Base-by-base conservation (phyloP, 441 rosid genomes). In the Jatropha multifida region DNA sequence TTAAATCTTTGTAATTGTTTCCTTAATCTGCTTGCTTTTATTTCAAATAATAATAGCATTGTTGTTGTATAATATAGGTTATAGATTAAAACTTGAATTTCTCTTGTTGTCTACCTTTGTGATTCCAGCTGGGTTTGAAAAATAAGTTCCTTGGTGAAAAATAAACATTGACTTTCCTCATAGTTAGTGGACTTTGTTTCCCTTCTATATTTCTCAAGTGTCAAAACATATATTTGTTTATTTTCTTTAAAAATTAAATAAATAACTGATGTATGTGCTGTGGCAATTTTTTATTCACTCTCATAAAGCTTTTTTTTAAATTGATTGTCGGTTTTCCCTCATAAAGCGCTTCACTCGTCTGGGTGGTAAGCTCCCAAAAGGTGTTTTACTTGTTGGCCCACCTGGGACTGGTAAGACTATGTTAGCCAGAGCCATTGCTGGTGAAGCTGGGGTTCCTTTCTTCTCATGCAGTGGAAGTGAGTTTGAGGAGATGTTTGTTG, bases 391-490 rank as follows among this genome's bases (percentile, higher is more conserved):
- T 72, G 93, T 90, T 74, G 99, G 99, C 48, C 99, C 99, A 65
- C 99, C 98, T 73, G 99, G 99, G 5, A 96, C 97, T 54, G 99
- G 99, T 37, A 96, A 96, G 86, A 96, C 98, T 23, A 93, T 96
- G 97, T 86, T 94, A 71, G 99, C 99, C 54, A 94, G 99, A 65
- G 97, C 98, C 60, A 93, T 96, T 76, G 99, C 99, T n/a, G 98
- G 97, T 68, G 99, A 96, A 88, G 98, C 98, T 18, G 96, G 98
- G 60, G 98, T 94, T 72, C 99, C 98, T 65, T 96, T 96, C 87
- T 96, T 93, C 86, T 96, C 98, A 32, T 92, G 98, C 88, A 96
- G 98, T 76, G 99, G 99, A 68, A 96, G 99, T 65, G 98, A 96
- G 81, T 96, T 96, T 74, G 98, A 93, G 81, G 99, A 96, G 86